Evolutionary conservation across 352 stramenopile genomes (phyloP).

Genomic region (Globisporangium iwayamae): DNA sequence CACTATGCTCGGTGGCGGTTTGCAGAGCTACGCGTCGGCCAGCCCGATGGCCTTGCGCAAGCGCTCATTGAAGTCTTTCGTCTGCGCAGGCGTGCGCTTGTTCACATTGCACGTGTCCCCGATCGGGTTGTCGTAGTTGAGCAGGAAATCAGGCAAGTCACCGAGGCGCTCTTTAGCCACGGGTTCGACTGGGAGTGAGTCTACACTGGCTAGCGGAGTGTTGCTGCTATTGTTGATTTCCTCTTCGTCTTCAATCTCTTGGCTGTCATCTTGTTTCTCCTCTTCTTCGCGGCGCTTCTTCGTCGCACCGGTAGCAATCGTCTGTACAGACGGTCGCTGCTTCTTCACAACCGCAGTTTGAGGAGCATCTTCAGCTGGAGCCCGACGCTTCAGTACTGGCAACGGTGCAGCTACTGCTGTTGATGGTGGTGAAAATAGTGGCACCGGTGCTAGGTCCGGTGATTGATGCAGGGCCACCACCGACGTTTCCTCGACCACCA

Average conservation of each 20-base stretch:
- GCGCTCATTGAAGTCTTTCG: slow-evolving; percentile 62
- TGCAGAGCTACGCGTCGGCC: slow-evolving; percentile 58
- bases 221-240: slow-evolving; percentile 8
- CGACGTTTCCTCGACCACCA: no score
- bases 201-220: neutral
- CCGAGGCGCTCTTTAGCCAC: neutral
- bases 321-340: neutral
- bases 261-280: slow-evolving; percentile 17
- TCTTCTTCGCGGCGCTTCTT: slow-evolving; percentile 1
- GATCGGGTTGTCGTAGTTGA: slow-evolving; percentile 60
- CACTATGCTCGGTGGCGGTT: slow-evolving; percentile 36
- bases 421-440: neutral
- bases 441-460: no score
- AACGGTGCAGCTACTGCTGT: neutral
- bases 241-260: slow-evolving; percentile 22
- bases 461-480: neutral
- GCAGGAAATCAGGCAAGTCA: slow-evolving; percentile 14
- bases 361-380: neutral
- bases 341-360: slow-evolving; percentile 5
- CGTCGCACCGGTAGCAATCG: slow-evolving; percentile 10
- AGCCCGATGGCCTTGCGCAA: slow-evolving; percentile 59
- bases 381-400: slow-evolving; percentile 9
- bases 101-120: slow-evolving; percentile 61
- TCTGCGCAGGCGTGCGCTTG: slow-evolving; percentile 38
- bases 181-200: neutral